Evolutionary conservation across 1,284 basidiomycete species (phyloP).

Genomic region (Ceratobasidium sp.): DNA sequence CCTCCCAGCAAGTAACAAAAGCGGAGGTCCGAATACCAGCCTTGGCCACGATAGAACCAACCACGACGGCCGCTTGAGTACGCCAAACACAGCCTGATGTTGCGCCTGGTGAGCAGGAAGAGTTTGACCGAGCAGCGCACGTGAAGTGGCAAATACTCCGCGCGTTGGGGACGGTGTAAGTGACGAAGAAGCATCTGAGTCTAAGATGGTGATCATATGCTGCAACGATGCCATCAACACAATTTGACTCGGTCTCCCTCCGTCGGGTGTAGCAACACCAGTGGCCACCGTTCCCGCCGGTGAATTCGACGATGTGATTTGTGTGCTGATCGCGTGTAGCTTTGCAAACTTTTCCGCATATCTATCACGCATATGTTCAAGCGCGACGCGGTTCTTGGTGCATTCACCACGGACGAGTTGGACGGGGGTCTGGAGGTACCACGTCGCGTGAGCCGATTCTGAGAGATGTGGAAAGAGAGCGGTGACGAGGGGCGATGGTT

Average conservation of each 20-base stretch:
- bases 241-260: constrained; percentile 17
- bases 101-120: constrained; percentile 53
- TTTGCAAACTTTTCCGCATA: constrained; percentile 70
- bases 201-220: constrained; percentile 10
- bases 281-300: constrained; percentile 48
- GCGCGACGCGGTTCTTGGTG: constrained; percentile 63
- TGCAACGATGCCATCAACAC: constrained; percentile 23
- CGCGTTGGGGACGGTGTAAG: constrained; percentile 31
- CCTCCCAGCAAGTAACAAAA: constrained; percentile 63
- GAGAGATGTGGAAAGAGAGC: constrained; percentile 69
- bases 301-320: constrained; percentile 54
- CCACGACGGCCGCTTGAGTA: constrained; percentile 67
- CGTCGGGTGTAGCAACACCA: constrained; percentile 48
- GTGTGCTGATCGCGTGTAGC: constrained; percentile 65
- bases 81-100: constrained; percentile 55
- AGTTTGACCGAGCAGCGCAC: constrained; percentile 50
- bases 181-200: constrained; percentile 1
- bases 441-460: constrained; percentile 42
- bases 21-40: constrained; percentile 71
- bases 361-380: constrained; percentile 70
- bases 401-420: constrained; percentile 73
- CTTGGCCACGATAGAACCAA: constrained; percentile 73
- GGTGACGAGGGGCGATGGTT: constrained; percentile 63
- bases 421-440: constrained; percentile 59
- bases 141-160: constrained; percentile 41